Evolutionary conservation across 305 asterid species (phyloP), one percentile per base, ranked within the genome.

Genomic region (Ajuga reptans): DNA sequence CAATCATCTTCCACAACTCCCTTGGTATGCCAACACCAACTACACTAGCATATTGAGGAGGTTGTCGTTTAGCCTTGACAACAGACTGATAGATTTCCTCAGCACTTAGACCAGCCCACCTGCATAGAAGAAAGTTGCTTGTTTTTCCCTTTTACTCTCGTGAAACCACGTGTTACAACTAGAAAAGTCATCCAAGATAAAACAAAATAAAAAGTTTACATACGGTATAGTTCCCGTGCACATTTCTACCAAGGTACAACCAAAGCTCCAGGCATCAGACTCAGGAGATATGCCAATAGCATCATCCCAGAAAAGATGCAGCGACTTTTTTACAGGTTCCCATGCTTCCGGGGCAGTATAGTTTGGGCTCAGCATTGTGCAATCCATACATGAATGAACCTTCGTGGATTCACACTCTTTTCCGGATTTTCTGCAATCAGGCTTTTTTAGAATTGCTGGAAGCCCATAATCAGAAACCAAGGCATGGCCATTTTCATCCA

Each of bases 231-330:
- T 79, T 81, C 99, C 99, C 18, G 99, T 93, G 86, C 99, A 93
- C 99, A 93, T 93, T 82, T 93, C 99, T 68, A 90, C 97, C 85
- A 93, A 78, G 51, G 99, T 93, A 74, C 99, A 93, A 63, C 99
- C 99, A 81, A 93, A 93, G 84, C 99, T 93, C 99, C 99, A 93
- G 76, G 99, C 92, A 79, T 93, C 99, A 57, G 99, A 93, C 79
- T 93, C 99, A 4, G 86, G 76, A 55, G 99, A 93, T 77, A 93
- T 90, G 79, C 99, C 97, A 83, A 90, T 87, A 79, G 95, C 94
- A 79, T 87, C 96, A 69, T 91, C 96, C 99, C 97, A 89, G 79
- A 93, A 93, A 78, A 89, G 85, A 78, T 90, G 95, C 67, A 93
- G 80, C 5, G 97, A 82, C 81, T 87, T 93, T 78, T 89, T 90